Evolutionary conservation across 495 filamentous ascomycete genomes (phyloP).

Genomic region (Penicillium steckii): DNA sequence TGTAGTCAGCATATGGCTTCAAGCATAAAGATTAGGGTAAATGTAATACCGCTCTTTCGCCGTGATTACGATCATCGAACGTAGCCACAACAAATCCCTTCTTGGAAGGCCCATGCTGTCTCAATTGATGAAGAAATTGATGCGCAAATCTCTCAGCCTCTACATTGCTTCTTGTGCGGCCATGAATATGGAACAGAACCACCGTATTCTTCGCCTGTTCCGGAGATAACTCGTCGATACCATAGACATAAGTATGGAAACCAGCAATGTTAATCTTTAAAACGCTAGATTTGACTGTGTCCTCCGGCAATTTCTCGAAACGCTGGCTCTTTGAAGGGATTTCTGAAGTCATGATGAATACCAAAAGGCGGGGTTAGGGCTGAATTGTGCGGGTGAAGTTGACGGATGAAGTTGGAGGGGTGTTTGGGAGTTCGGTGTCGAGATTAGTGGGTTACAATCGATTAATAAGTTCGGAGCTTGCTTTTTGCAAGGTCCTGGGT

Average conservation of each 20-base stretch:
- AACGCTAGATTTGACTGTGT: not conserved
- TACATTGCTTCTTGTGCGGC: not conserved
- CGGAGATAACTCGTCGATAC: not conserved
- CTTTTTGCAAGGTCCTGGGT: not conserved
- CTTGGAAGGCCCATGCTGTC: not conserved
- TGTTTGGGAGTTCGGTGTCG: not conserved
- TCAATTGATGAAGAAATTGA: not conserved
- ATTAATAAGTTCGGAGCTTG: not conserved
- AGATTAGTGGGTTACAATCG: no score
- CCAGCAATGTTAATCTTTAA: not conserved
- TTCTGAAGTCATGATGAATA: not conserved
- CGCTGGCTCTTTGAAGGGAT: not conserved
- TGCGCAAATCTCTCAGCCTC: not conserved
- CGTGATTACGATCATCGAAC: not conserved
- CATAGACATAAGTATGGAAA: not conserved
- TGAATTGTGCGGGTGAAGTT: not conserved
- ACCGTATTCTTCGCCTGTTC: not conserved
- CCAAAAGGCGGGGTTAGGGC: no score
- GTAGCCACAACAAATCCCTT: not conserved
- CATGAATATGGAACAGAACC: not conserved
- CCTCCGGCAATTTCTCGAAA: not conserved
- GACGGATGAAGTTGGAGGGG: not conserved
- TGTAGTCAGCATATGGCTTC: not conserved
- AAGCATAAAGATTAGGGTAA: not conserved
- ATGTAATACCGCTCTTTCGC: not conserved